Percentiles rank a stretch among this genome's conserved stretches.
Conservation (phyloP, 2,329 filamentous ascomycete species). For the Sphaceloma murrayae region DNA sequence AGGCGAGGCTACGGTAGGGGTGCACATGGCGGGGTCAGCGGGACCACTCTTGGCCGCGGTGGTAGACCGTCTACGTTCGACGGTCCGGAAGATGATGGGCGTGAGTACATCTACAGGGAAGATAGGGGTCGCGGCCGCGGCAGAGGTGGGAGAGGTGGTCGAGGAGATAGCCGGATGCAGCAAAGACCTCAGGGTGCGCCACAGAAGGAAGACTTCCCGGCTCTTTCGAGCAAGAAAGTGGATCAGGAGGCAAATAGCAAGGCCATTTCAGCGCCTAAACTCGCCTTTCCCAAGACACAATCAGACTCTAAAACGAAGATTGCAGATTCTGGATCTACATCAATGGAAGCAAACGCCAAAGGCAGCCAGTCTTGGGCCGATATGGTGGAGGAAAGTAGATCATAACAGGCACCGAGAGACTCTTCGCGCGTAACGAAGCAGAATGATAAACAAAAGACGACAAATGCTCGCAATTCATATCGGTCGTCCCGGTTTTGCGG, state of each 20-base stretch:
- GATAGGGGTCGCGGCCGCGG: conserved; percentile 21
- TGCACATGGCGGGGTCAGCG: conserved; percentile 43
- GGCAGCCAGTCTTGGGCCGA: conserved; percentile 20
- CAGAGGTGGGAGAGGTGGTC: conserved; percentile 27
- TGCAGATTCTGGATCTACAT: no score
- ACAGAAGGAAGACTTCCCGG: conserved; percentile 38
- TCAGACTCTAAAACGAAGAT: conserved; percentile 13
- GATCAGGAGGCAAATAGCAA: conserved; percentile 24
- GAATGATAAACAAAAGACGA: not conserved
- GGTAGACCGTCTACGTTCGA: conserved; percentile 24
- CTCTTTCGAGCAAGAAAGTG: conserved; percentile 30
- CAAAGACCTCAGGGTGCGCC: conserved; percentile 27
- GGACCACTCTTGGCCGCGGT: conserved; percentile 12
- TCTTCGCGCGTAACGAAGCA: no score
- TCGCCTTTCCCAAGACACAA: conserved; percentile 17
- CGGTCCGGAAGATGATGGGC: conserved; percentile 27
- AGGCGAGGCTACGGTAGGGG: conserved; percentile 39
- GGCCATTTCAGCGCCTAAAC: conserved; percentile 4
- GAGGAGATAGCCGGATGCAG: conserved; percentile 26
- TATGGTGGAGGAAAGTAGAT: conserved; percentile 18
- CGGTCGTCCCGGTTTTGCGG: no score
- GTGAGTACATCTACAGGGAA: conserved; percentile 29
- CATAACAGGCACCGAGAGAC: conserved; percentile 2
- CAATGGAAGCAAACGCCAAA: conserved; percentile 3
- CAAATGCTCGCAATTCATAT: not conserved